A percentile compares a stretch with the other conserved stretches of the same genome.
Conservation (phyloP, 2,329 filamentous ascomycete genomes). For the Aspergillus clavatus region DNA sequence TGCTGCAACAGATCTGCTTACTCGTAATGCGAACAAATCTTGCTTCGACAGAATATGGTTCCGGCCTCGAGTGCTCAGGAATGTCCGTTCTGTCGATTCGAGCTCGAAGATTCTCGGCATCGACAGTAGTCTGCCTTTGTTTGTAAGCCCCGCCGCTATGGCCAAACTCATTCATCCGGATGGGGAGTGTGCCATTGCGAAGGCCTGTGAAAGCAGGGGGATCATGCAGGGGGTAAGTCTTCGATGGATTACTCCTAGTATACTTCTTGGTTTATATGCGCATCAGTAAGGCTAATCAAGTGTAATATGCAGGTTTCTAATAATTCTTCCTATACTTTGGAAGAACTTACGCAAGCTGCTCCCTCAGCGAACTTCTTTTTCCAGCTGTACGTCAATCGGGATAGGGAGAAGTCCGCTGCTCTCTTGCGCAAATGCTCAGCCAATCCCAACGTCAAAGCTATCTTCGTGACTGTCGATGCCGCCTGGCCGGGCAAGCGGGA, state of each 20-base stretch:
- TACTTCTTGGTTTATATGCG: too few relatives aligned
- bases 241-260: too few relatives aligned
- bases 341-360: slow-evolving; percentile 48
- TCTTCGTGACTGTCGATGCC: slow-evolving; percentile 53
- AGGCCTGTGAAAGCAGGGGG: slow-evolving; percentile 48
- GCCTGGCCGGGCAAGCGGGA: slow-evolving; percentile 54
- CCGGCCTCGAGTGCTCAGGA: slow-evolving; percentile 54
- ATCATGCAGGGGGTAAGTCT: slow-evolving; percentile 53
- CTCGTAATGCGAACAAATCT: slow-evolving; percentile 51
- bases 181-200: slow-evolving; percentile 57
- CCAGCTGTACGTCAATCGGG: slow-evolving; percentile 53
- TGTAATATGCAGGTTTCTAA: slow-evolving; percentile 49
- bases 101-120: slow-evolving; percentile 53
- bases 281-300: too few relatives aligned
- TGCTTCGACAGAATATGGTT: slow-evolving; percentile 55
- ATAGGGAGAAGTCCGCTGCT: slow-evolving; percentile 46
- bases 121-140: slow-evolving; percentile 53
- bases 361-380: slow-evolving; percentile 47
- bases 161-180: slow-evolving; percentile 59
- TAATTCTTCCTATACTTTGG: slow-evolving; percentile 55
- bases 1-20: slow-evolving; percentile 59
- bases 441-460: slow-evolving; percentile 41
- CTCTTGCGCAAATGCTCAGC: slow-evolving; percentile 42
- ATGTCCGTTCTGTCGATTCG: slow-evolving; percentile 52
- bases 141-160: slow-evolving; percentile 62